Evolutionary conservation across 164 flowering plant species (phyloP), one percentile per base, ranked within the genome.

Genomic region (Piper longum): DNA sequence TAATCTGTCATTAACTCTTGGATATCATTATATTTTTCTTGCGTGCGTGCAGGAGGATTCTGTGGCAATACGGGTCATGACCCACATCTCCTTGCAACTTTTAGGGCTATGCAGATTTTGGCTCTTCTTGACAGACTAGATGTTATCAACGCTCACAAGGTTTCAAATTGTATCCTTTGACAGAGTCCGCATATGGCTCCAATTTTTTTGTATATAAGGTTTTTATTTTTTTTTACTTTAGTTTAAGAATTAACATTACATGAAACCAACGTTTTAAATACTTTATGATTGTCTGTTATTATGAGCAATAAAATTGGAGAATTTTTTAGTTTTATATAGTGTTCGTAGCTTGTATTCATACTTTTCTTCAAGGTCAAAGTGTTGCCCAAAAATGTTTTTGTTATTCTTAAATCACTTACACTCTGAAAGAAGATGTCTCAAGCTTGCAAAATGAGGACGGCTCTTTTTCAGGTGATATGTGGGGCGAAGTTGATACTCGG

Each of bases 401-500:
- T 26, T 26, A 26, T 45, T 61, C 71, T 63, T 63, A 76, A 66
- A 70, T 67, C 55, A 16, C 82, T 75, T 78, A 68, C 72, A 66
- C 70, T 66, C 45, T 43, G 65, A 66, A 54, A 67, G 63, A 85
- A 26, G 98, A 89, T 80, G 62, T 92, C 73, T 71, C 73, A 63
- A 76, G 82, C 41, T 73, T 92, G 68, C 96, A 88, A 71, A 87
- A 86, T 81, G 96, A 83, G 69, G 98, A 89, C 79, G 98, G 98
- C 43, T 92, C 96, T 26, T 87, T 92, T 74, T 78, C 89, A 16
- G 96, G 98, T 62, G 98, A 92, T 63, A 82, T 82, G 16, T 89
- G 98, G 97, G 98, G 98, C 70, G 98, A 92, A 80, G 72, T 89
- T 43, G 93, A 92, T 75, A 86, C 96, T 19, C 66, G 96, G 98